Evolutionary conservation across 2,329 filamentous ascomycete genomes (phyloP).

Genomic region (Arthrobotrys musiformis): DNA sequence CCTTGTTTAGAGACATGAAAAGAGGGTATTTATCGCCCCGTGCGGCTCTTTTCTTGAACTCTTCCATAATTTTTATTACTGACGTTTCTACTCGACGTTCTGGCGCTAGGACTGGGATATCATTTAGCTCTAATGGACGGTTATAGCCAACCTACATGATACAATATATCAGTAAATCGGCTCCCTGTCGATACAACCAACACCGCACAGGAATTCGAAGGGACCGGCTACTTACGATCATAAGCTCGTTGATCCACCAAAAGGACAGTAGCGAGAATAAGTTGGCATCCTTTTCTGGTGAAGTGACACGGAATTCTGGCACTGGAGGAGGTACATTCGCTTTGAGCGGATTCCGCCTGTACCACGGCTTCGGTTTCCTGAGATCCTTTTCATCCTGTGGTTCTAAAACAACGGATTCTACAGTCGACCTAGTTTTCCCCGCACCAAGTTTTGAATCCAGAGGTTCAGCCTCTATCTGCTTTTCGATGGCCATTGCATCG

Average conservation of each 20-base stretch:
- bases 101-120: conserved; percentile 91
- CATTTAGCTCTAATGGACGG: conserved; percentile 80
- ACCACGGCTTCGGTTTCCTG: conserved; percentile 61
- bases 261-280: conserved; percentile 94
- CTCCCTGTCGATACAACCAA: background rate
- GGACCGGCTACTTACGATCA: conserved; percentile 76
- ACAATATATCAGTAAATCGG: background rate
- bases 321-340: conserved; percentile 68
- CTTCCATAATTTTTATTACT: conserved; percentile 76
- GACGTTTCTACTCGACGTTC: conserved; percentile 83
- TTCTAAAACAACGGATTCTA: conserved; percentile 11
- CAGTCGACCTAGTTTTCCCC: conserved; percentile 33
- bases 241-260: conserved; percentile 98
- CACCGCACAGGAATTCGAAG: conserved; percentile 68
- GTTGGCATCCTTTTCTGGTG: conserved; percentile 82
- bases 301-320: conserved; percentile 70
- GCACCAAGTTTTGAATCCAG: conserved; percentile 12
- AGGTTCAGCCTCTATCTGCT: conserved; percentile 32
- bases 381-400: conserved; percentile 37
- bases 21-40: conserved; percentile 79
- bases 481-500: conserved; percentile 36
- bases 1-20: conserved; percentile 84
- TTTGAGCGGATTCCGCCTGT: conserved; percentile 64
- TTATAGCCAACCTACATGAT: conserved; percentile 79
- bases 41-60: conserved; percentile 80